A percentile compares a stretch with the other conserved stretches of the same genome.
Conservation (phyloP, 495 filamentous ascomycete species). For the Penicillium cosmopolitanum region DNA sequence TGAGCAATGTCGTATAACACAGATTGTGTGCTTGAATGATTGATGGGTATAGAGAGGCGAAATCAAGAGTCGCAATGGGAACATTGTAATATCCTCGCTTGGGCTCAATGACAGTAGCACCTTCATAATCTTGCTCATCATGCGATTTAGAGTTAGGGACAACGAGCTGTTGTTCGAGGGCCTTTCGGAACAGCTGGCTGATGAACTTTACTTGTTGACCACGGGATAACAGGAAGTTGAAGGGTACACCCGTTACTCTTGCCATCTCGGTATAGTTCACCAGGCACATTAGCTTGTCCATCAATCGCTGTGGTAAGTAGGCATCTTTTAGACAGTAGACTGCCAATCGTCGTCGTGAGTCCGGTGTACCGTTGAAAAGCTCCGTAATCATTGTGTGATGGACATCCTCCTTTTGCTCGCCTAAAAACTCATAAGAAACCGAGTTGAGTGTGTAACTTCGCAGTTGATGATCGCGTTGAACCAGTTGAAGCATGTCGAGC, state of each 20-base stretch:
- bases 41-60: constrained; percentile 96
- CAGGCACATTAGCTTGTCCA: constrained; percentile 97
- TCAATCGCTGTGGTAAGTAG: constrained; percentile 88
- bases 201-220: constrained; percentile 98
- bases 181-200: constrained; percentile 95
- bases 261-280: constrained; percentile 99
- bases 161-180: constrained; percentile 86
- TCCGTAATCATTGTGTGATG: constrained; percentile 99
- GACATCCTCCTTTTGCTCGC: constrained; percentile 98
- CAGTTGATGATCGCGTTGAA: constrained; percentile 93
- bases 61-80: constrained; percentile 97
- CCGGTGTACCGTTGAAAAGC: constrained; percentile 90
- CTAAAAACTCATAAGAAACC: constrained; percentile 93
- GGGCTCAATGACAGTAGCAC: constrained; percentile 97
- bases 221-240: constrained; percentile 88
- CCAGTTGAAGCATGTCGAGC: constrained; percentile 87
- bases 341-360: constrained; percentile 85
- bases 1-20: constrained; percentile 94
- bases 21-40: constrained; percentile 99
- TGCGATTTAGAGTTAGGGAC: constrained; percentile 79
- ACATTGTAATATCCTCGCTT: constrained; percentile 89
- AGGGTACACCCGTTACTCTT: constrained; percentile 97
- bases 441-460: constrained; percentile 98
- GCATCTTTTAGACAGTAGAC: constrained; percentile 99
- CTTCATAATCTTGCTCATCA: constrained; percentile 86